These are phyloP conservation scores for Leonotis leonurus DNA, from an alignment of 257 asterid genomes.

Conservation along the genomic window DNA sequence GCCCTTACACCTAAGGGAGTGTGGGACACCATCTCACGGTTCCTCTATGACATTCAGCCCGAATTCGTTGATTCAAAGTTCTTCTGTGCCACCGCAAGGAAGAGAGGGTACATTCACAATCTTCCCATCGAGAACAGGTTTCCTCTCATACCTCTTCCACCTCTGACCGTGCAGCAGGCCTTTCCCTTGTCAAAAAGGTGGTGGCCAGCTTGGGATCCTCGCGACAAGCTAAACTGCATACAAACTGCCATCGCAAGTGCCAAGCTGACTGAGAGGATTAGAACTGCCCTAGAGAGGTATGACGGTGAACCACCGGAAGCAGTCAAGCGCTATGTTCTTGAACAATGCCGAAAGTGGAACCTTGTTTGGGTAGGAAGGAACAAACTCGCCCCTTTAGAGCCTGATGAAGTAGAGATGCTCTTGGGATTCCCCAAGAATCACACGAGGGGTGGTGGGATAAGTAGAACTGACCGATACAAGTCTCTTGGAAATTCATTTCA, in stretches of 20 bases:
- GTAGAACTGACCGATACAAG: slow-evolving; percentile 76
- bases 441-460: slow-evolving; percentile 89
- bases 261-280: slow-evolving; percentile 35
- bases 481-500: slow-evolving; percentile 89
- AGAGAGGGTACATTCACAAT: slow-evolving; percentile 60
- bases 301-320: slow-evolving; percentile 49
- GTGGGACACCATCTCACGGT: slow-evolving; percentile 52
- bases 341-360: slow-evolving; percentile 84
- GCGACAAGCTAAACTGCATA: slow-evolving; percentile 50
- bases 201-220: slow-evolving; percentile 67
- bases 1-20: slow-evolving; percentile 70
- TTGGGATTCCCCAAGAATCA: slow-evolving; percentile 82
- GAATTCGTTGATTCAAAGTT: slow-evolving; percentile 62
- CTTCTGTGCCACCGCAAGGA: slow-evolving; percentile 45
- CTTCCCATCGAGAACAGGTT: slow-evolving; percentile 47
- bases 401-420: slow-evolving; percentile 72
- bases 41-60: slow-evolving; percentile 40
- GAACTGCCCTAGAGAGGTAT: slow-evolving; percentile 34
- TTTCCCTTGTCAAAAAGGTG: slow-evolving; percentile 42
- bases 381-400: slow-evolving; percentile 82
- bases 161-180: slow-evolving; percentile 42
- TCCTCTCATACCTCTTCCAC: slow-evolving; percentile 53
- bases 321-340: slow-evolving; percentile 41
- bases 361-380: slow-evolving; percentile 85
- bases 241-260: slow-evolving; percentile 51